These are phyloP conservation scores for Aureobasidium namibiae DNA, from an alignment of 2,329 filamentous ascomycete genomes.

Conservation along the genomic window DNA sequence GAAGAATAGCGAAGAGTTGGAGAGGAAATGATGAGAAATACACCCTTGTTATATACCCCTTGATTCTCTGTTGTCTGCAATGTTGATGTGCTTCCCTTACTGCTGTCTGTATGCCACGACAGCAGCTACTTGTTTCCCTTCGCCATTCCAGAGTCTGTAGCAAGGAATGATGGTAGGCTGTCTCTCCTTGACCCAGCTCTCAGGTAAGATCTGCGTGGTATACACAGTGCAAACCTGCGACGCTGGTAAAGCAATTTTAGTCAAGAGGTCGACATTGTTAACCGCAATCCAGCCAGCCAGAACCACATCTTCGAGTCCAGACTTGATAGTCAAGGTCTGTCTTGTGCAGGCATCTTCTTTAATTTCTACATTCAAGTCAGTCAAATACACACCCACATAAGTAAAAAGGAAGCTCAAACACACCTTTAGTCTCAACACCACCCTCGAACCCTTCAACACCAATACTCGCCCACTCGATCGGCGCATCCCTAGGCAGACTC, in stretches of 20 bases:
- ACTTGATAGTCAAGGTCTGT: background rate
- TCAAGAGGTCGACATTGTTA: background rate
- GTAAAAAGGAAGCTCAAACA: too few species aligned
- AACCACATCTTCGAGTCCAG: background rate
- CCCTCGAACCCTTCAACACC: background rate
- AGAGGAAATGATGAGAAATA: background rate
- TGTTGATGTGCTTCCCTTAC: background rate
- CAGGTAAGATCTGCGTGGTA: background rate
- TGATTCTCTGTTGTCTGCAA: background rate
- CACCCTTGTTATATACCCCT: slow-evolving; percentile 8
- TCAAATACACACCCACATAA: too few species aligned
- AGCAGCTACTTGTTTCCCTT: background rate
- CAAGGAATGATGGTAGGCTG: slow-evolving; percentile 9
- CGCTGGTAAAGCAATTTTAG: background rate
- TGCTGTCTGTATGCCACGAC: slow-evolving; percentile 6
- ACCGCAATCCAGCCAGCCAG: slow-evolving; percentile 6
- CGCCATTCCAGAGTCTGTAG: slow-evolving; percentile 3
- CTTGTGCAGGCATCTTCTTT: background rate
- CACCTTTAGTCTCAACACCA: background rate
- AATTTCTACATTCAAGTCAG: background rate
- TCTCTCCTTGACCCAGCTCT: background rate
- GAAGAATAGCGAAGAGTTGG: background rate
- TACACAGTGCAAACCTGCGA: slow-evolving; percentile 6
- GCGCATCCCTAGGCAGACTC: slow-evolving; percentile 63
- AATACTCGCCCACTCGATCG: slow-evolving; percentile 62